phyloP scores from a whole-genome alignment of 768 basidiomycete genomes.

The Boletus coccyginus region DNA sequence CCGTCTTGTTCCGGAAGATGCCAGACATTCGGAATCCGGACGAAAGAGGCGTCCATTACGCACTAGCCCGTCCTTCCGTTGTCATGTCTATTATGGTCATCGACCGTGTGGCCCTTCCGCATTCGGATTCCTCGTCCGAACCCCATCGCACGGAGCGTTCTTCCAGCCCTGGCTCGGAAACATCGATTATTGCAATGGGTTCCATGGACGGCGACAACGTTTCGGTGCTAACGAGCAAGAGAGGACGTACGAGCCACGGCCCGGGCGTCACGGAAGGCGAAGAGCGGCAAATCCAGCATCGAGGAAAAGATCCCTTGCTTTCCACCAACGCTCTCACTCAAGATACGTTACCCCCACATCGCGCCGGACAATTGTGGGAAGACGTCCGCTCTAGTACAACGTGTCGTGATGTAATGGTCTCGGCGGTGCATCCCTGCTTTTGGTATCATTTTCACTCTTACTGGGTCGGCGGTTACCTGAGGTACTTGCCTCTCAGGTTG shows the following conservation, averaged over 20 bases:
- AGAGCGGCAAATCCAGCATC: not conserved
- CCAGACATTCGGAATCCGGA: not conserved
- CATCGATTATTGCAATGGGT: not conserved
- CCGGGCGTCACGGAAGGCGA: not conserved
- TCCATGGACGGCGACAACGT: not conserved
- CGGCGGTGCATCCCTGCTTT: not conserved
- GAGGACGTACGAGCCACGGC: not conserved
- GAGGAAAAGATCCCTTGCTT: not conserved
- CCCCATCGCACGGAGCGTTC: not conserved
- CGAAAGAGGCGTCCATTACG: not conserved
- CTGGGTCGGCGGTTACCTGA: not conserved
- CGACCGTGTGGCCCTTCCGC: not conserved
- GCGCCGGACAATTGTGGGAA: not conserved
- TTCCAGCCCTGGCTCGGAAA: not conserved
- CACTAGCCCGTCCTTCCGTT: not conserved
- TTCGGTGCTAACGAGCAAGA: not conserved
- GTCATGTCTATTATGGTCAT: not conserved
- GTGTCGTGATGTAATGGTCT: not conserved
- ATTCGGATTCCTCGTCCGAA: not conserved
- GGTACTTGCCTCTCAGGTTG: not conserved
- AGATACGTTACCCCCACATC: constrained; percentile 1
- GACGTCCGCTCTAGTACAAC: constrained; percentile 4
- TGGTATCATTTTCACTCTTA: not conserved
- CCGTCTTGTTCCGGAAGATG: constrained; percentile 6
- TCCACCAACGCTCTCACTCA: not conserved